A percentile compares a stretch with the other conserved stretches of the same genome.
These are phyloP conservation scores for Suhomyces kilbournensis DNA, from an alignment of 805 yeast species.

Conservation along the genomic window DNA sequence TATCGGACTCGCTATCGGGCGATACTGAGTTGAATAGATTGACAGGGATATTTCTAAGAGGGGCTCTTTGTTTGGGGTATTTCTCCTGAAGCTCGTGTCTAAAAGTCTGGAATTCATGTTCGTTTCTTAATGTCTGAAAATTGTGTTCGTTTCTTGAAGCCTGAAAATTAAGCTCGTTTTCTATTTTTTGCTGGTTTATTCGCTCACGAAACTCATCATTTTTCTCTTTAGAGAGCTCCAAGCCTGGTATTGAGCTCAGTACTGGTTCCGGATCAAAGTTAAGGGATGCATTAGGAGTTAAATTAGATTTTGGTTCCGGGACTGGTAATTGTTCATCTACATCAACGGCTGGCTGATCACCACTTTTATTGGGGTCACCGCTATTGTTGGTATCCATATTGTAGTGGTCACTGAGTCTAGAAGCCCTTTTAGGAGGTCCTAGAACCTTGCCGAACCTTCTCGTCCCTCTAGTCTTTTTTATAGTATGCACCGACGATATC, in stretches of 20 bases:
- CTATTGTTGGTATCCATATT: not conserved
- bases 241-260: not conserved
- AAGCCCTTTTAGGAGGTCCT: slow-evolving; percentile 52
- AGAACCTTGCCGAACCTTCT: slow-evolving; percentile 37
- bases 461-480: slow-evolving; percentile 31
- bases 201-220: slow-evolving; percentile 22
- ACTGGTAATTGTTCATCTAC: not conserved
- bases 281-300: not conserved
- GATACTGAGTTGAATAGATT: slow-evolving; percentile 13
- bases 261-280: not conserved
- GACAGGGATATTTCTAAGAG: slow-evolving; percentile 16
- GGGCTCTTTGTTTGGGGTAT: slow-evolving; percentile 10
- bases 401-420: slow-evolving; percentile 18
- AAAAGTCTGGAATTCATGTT: too few relatives aligned
- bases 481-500: slow-evolving; percentile 10
- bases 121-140: not conserved
- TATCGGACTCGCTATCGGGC: slow-evolving; percentile 9
- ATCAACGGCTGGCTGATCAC: slow-evolving; percentile 5
- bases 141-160: not conserved
- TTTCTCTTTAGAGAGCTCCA: slow-evolving; percentile 15
- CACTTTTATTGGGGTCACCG: not conserved
- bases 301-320: not conserved
- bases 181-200: slow-evolving; percentile 23
- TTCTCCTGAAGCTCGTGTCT: not conserved
- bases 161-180: slow-evolving; percentile 2